These are phyloP conservation scores for Dunaliella primolecta DNA, from an alignment of 139 green algal genomes.

Conservation along the genomic window DNA sequence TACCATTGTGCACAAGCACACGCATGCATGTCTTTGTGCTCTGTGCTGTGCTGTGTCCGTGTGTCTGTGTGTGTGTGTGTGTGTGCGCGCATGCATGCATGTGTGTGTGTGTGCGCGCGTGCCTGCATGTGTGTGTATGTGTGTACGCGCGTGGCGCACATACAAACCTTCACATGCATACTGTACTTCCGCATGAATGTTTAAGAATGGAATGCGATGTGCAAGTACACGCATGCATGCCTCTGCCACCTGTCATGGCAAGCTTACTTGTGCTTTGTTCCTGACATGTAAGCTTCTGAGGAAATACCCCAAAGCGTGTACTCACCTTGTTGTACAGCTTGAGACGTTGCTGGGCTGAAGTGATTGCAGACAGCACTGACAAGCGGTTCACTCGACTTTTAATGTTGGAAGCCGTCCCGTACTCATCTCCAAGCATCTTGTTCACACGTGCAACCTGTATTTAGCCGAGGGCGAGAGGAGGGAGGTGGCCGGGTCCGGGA, in stretches of 20 bases:
- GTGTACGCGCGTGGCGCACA: background rate
- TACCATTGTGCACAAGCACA: background rate
- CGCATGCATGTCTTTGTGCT: background rate
- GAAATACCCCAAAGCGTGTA: too few relatives aligned
- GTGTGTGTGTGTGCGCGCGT: background rate
- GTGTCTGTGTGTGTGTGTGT: background rate
- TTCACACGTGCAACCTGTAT: conserved; percentile 76
- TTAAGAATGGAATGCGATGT: too few relatives aligned
- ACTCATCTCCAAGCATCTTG: conserved; percentile 98
- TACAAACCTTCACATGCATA: background rate
- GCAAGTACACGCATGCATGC: too few relatives aligned
- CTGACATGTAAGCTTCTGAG: too few relatives aligned
- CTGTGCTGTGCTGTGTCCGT: background rate
- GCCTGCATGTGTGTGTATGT: background rate
- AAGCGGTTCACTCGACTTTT: conserved; percentile 98
- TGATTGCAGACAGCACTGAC: conserved; percentile 97
- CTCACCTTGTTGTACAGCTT: conserved; percentile 92
- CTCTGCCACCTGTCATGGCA: too few relatives aligned
- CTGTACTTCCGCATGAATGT: too few relatives aligned
- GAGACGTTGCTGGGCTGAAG: conserved; percentile 91
- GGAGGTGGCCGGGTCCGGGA: background rate
- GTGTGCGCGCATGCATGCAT: background rate
- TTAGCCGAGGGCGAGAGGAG: background rate
- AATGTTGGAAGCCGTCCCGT: conserved; percentile 98
- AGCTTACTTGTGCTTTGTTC: too few relatives aligned